phyloP scores from a whole-genome alignment of 257 asterid species.

The Solanum dulcamara region DNA sequence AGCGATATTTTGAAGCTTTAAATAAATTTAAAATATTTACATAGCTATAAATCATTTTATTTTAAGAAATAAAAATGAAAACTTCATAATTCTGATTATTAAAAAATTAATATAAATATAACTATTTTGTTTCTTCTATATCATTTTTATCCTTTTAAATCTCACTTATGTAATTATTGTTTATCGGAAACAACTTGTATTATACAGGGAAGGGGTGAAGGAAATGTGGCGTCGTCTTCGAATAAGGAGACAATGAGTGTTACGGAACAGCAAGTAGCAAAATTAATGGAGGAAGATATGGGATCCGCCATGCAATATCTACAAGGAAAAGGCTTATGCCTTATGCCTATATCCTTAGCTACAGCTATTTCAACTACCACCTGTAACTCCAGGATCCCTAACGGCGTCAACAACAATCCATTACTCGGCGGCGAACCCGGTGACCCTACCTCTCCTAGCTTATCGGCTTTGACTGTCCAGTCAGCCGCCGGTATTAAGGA shows the following conservation, averaged over 20 bases:
- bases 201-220: slow-evolving; percentile 14
- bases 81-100: no score
- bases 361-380: slow-evolving; percentile 78
- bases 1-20: no score
- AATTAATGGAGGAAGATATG: slow-evolving; percentile 95
- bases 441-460: slow-evolving; percentile 59
- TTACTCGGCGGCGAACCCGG: slow-evolving; percentile 17
- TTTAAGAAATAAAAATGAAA: no score
- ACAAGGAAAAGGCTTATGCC: slow-evolving; percentile 89
- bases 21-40: no score
- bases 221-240: slow-evolving; percentile 47
- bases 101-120: no score
- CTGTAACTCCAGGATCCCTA: slow-evolving; percentile 36
- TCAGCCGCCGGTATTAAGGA: slow-evolving; percentile 38
- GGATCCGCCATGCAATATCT: slow-evolving; percentile 97
- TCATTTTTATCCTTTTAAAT: no score
- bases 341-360: slow-evolving; percentile 90
- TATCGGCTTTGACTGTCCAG: slow-evolving; percentile 66
- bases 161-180: no score
- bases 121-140: no score
- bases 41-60: no score
- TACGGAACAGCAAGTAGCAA: slow-evolving; percentile 87
- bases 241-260: slow-evolving; percentile 58
- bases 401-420: slow-evolving; percentile 8
- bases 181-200: no score